Conservation (phyloP, 805 yeast species). For the Wickerhamiella sergipiensis region DNA sequence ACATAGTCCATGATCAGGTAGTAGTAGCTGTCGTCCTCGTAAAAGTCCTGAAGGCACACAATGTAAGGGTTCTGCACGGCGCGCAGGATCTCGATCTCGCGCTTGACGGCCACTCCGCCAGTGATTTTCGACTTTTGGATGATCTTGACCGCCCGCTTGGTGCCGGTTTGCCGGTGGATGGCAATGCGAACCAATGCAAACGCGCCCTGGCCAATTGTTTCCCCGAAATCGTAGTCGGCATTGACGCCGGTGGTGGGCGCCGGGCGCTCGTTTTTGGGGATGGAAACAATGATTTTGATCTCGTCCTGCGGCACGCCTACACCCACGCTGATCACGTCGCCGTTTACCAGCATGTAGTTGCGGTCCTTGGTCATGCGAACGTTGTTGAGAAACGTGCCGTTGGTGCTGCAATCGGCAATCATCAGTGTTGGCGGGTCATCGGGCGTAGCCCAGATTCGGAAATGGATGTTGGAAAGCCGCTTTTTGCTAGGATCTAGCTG, state of each 20-base stretch:
- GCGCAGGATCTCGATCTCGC: conserved; percentile 56
- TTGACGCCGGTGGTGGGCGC: conserved; percentile 34
- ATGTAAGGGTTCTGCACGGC: conserved; percentile 74
- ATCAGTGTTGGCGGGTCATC: conserved; percentile 33
- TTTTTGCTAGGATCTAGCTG: conserved; percentile 41
- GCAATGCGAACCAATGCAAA: conserved; percentile 93
- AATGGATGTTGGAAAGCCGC: conserved; percentile 62
- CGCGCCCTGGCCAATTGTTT: conserved; percentile 94
- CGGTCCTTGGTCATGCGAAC: conserved; percentile 58
- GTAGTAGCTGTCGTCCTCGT: conserved; percentile 67
- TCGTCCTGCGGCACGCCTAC: conserved; percentile 67
- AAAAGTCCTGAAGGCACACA: conserved; percentile 68
- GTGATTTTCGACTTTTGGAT: conserved; percentile 68
- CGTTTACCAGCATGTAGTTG: conserved; percentile 72
- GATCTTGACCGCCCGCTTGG: conserved; percentile 80
- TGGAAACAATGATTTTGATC: conserved; percentile 31
- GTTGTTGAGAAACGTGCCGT: conserved; percentile 82
- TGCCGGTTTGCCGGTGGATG: conserved; percentile 71
- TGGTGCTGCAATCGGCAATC: conserved; percentile 71
- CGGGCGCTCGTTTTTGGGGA: conserved; percentile 14
- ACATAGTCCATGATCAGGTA: conserved; percentile 92
- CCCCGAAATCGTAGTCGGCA: conserved; percentile 66
- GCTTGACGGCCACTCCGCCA: conserved; percentile 64
- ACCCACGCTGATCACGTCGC: conserved; percentile 88
- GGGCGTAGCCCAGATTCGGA: conserved; percentile 52